These are phyloP conservation scores for Acacia pycnantha DNA, from an alignment of 331 rosid species.

Conservation along the genomic window DNA sequence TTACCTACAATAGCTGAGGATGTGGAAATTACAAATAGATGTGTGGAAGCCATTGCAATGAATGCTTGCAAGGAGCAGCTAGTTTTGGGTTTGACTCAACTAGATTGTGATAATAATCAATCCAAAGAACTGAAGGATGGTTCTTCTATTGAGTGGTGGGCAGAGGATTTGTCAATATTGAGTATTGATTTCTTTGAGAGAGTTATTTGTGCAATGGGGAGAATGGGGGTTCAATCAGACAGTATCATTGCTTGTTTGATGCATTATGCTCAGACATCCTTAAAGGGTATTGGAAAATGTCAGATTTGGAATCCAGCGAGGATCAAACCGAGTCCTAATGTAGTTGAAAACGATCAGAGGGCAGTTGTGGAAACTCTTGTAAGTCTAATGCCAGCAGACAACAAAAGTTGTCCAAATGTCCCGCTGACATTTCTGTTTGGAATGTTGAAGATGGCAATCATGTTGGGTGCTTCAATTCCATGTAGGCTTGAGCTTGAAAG, in stretches of 20 bases:
- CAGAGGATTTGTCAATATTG: constrained; percentile 65
- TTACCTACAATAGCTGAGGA: constrained; percentile 58
- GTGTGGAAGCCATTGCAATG: constrained; percentile 81
- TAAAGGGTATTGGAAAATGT: constrained; percentile 67
- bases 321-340: constrained; percentile 38
- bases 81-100: constrained; percentile 57
- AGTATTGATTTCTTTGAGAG: constrained; percentile 63
- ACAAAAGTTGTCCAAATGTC: constrained; percentile 47
- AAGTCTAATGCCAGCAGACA: constrained; percentile 67
- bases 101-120: constrained; percentile 51
- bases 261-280: constrained; percentile 83
- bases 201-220: constrained; percentile 61
- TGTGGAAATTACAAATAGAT: constrained; percentile 54
- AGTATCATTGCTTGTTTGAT: constrained; percentile 66
- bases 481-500: constrained; percentile 87
- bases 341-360: constrained; percentile 57
- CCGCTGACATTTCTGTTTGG: constrained; percentile 78
- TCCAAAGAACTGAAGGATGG: constrained; percentile 56
- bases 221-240: constrained; percentile 66
- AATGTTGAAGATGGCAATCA: constrained; percentile 75
- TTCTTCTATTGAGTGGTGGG: constrained; percentile 72
- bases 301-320: constrained; percentile 63
- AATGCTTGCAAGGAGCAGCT: constrained; percentile 87
- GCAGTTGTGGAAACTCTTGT: constrained; percentile 61
- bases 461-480: constrained; percentile 58